Conservation (phyloP, 192 early-diverging fungal species). For the Coemansia sp. region DNA sequence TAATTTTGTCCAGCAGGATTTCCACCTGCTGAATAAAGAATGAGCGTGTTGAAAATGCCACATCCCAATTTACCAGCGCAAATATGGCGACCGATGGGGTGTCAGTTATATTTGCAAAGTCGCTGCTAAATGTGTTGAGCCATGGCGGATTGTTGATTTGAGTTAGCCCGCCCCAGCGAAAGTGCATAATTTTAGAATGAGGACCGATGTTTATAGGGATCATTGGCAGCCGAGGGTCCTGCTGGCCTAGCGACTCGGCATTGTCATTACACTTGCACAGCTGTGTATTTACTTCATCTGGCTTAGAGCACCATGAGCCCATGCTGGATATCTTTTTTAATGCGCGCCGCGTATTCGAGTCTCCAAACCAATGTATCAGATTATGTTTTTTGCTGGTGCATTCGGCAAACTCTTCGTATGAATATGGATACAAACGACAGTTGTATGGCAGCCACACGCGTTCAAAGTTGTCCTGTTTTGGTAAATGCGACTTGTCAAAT, state of each 20-base stretch:
- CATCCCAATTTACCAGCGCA: conserved; percentile 56
- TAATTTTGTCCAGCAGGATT: conserved; percentile 22
- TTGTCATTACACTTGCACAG: conserved; percentile 56
- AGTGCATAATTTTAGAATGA: conserved; percentile 12
- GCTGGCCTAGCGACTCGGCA: conserved; percentile 18
- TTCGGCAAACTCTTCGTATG: conserved; percentile 34
- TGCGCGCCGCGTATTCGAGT: conserved; percentile 52
- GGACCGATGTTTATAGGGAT: conserved; percentile 15
- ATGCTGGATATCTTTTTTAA: conserved; percentile 50
- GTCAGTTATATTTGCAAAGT: background rate
- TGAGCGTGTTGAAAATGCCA: conserved; percentile 38
- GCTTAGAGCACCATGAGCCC: conserved; percentile 44
- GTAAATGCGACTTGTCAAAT: background rate
- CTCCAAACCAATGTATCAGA: conserved; percentile 50
- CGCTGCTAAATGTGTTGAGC: background rate
- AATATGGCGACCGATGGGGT: conserved; percentile 24
- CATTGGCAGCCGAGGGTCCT: conserved; percentile 18
- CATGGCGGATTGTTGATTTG: conserved; percentile 4
- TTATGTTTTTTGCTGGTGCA: conserved; percentile 36
- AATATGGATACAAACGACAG: conserved; percentile 39
- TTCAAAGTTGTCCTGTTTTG: conserved; percentile 29
- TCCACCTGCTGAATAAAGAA: conserved; percentile 25
- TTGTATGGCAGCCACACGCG: conserved; percentile 54
- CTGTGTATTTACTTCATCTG: conserved; percentile 8
- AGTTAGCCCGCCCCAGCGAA: conserved; percentile 56